A percentile compares a stretch with the other conserved stretches of the same genome.
phyloP scores from a whole-genome alignment of 2,329 filamentous ascomycete species.

The Fusarium fujikuroi region DNA sequence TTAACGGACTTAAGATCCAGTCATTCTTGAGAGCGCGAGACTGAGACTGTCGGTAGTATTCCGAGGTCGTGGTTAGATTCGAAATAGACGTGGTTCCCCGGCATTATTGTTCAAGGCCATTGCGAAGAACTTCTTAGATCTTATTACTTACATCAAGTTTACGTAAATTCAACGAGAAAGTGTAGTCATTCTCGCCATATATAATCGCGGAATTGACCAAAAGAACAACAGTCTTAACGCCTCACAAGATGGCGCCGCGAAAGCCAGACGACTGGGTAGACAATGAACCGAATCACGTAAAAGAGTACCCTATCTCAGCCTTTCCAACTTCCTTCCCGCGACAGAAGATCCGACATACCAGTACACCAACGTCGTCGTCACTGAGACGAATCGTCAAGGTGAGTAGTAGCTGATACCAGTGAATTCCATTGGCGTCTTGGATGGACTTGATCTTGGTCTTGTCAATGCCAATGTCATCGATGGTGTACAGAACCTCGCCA shows the following conservation, averaged over 20 bases:
- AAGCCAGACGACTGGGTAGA: accelerated
- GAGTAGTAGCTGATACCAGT: background rate
- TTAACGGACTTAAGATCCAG: background rate
- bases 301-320: background rate
- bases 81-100: background rate
- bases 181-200: background rate
- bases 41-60: background rate
- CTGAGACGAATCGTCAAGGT: background rate
- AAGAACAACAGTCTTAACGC: background rate
- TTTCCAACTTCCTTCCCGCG: background rate
- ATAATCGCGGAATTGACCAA: accelerated
- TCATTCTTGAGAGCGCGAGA: background rate
- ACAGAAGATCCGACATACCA: background rate
- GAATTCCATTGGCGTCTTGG: background rate
- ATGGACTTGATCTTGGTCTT: background rate
- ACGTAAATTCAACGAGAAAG: accelerated
- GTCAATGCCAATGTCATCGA: background rate
- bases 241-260: background rate
- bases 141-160: too few species aligned
- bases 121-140: accelerated
- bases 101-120: background rate
- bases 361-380: background rate
- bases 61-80: background rate
- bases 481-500: background rate
- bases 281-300: background rate